A percentile compares a stretch with the other conserved stretches of the same genome.
phyloP scores from a whole-genome alignment of 2,329 filamentous ascomycete species.

The Chaetomiaceae sp. region DNA sequence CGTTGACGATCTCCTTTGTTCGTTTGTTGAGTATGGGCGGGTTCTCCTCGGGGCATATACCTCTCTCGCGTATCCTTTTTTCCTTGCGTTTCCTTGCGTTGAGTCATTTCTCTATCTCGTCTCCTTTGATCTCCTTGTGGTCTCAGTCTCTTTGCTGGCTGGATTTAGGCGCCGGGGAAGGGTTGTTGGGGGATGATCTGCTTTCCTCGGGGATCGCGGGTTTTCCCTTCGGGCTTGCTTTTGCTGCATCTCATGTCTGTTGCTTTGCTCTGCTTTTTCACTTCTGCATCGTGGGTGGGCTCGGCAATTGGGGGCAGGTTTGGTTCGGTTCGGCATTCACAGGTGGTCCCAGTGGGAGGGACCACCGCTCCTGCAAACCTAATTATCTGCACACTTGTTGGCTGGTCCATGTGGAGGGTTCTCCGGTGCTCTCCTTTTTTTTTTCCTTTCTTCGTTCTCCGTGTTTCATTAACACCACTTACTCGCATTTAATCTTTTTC shows the following conservation, averaged over 20 bases:
- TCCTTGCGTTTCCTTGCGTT: constrained; percentile 28
- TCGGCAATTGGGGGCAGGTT: constrained; percentile 39
- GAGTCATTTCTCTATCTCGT: no score
- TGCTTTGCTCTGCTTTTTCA: no score
- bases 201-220: constrained; percentile 15
- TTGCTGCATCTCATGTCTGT: constrained; percentile 26
- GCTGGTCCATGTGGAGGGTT: constrained; percentile 45
- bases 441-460: constrained; percentile 25
- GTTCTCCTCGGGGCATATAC: constrained; percentile 41
- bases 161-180: constrained; percentile 18
- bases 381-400: constrained; percentile 44
- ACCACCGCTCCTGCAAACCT: constrained; percentile 33
- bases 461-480: constrained; percentile 20
- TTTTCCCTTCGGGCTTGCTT: constrained; percentile 24
- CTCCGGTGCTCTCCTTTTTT: no score
- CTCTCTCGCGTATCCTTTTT: constrained; percentile 26
- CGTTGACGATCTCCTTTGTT: constrained; percentile 48
- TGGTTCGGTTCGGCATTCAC: constrained; percentile 33
- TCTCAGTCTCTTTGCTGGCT: constrained; percentile 12
- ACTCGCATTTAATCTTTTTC: constrained; percentile 21
- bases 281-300: constrained; percentile 31
- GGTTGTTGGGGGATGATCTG: constrained; percentile 20
- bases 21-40: constrained; percentile 30
- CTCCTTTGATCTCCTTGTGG: constrained; percentile 30
- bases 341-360: constrained; percentile 29